These are phyloP conservation scores for Babesia bovis DNA, from an alignment of 169 alveolate species.

Conservation along the genomic window DNA sequence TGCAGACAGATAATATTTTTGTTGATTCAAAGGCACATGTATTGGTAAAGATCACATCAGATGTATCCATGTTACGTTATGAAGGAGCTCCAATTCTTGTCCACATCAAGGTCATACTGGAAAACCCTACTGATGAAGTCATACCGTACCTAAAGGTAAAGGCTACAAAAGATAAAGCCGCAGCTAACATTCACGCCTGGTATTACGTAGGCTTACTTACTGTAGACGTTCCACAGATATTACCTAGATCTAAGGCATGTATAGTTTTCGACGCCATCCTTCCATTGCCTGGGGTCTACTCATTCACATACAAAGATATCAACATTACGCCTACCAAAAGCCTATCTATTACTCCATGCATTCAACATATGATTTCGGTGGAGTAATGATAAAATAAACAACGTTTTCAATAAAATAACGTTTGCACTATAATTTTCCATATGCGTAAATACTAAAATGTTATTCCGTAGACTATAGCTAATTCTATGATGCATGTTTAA, in stretches of 20 bases:
- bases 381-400: background rate
- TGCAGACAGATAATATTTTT: background rate
- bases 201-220: slow-evolving; percentile 46
- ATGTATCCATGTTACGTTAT: background rate
- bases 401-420: background rate
- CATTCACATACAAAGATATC: slow-evolving; percentile 10
- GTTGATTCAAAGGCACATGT: slow-evolving; percentile 17
- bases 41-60: slow-evolving; percentile 13
- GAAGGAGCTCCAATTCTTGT: slow-evolving; percentile 33
- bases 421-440: background rate
- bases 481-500: too few relatives aligned
- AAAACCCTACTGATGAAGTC: slow-evolving; percentile 29
- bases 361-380: slow-evolving; percentile 18
- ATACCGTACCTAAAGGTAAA: slow-evolving; percentile 18
- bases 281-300: slow-evolving; percentile 59
- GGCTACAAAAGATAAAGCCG: background rate
- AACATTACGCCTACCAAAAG: background rate
- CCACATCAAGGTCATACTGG: slow-evolving; percentile 14
- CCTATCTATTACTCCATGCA: slow-evolving; percentile 14
- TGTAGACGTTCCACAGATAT: slow-evolving; percentile 27
- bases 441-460: too few relatives aligned
- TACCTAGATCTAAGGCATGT: slow-evolving; percentile 16
- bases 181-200: slow-evolving; percentile 4
- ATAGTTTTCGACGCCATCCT: slow-evolving; percentile 30
- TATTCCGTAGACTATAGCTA: too few relatives aligned